Base-by-base conservation (phyloP, 2,329 filamentous ascomycete species). In the Stemphylium lycopersici region DNA sequence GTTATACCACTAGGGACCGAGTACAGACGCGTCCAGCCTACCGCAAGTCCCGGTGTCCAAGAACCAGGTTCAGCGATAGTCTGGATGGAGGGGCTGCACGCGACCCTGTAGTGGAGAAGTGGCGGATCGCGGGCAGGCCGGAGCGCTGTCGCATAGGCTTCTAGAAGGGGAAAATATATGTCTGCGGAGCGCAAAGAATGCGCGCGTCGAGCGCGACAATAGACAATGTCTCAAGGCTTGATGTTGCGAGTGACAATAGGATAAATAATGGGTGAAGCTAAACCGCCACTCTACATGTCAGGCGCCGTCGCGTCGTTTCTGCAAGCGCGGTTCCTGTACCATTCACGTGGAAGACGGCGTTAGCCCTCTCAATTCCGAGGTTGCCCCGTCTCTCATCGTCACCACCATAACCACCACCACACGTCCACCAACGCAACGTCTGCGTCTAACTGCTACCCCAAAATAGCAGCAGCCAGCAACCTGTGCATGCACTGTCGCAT, bases 71-170 rank as follows among this genome's bases (percentile, higher is more conserved):
- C 51, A 48, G 48, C 47, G 24, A 59, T 24, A 31, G 52, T 13
- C 15, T 4, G 39, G 45, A 43, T 24, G 48, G 52, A 55, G 53
- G 42, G 57, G 56, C 56, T 60, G 52, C 54, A 56, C 4, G 52
- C 39, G 48, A 52, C 51, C 34, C 53, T 40, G 49, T 43, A 26
- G 51, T 56, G 53, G 61, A 55, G 49, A 38, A 26, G 26, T 46
- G 53, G 26, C 48, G 51, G 63, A 52, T 55, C 64, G 58, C 62
- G 38, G 53, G 50, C 44, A 48, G 61, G 61, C 47, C 60, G 53
- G 31, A 51, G 66, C 63, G 58, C 32, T 29, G 52, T 45, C 40
- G 40, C 36, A 36, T 47, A 43, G 31, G 24, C 48, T 52, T 55
- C 43, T 38, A 48, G 55, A 48, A 52, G 34, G 29, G 18, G 36